Base-by-base conservation (phyloP, 805 yeast genomes). In the Schwanniomyces yamadae region DNA sequence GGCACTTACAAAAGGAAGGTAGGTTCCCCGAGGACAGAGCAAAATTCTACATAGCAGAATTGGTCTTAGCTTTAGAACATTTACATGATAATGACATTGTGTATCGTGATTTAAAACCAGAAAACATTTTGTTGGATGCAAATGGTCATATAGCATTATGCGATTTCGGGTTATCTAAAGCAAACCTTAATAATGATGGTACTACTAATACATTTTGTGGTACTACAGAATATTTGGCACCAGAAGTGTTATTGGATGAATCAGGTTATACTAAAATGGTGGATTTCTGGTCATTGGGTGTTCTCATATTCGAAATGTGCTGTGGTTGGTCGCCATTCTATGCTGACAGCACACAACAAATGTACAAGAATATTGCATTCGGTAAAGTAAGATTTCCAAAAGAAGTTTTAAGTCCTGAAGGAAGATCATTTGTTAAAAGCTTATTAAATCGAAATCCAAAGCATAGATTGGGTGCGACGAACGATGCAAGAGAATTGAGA, bases 271-370 rank as follows among this genome's bases (percentile, higher is more conserved):
- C 98, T 24, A 89, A 90, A 63, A 91, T 93, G 98, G 99, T 93
- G 42, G 99, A 93, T 61, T 93, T 93, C 53, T 93, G 99, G 99
- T 90, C 98, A 2, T 69, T 93, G 40, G 99, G 99, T 41, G 99
- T 93, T 17, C 70, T 93, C 40, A 89, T 93, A 30, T 93, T 93
- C 63, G 99, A 93, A 67, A 93, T 93, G 99, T 90, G 98, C 63
- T 93, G 98, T 67, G 99, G 99, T 34, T 93, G 98, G 99, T 85
- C 96, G 4, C 99, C 99, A 37, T 93, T 93, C 61, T 93, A 88
- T 55, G 99, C 98, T 18, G 97, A 91, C 45, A 91, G 88, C 61
- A 89, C 95, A 33, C 98, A 93, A 68, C 96, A 93, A 63, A 93
- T 93, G 99, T 93, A 93, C 67, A 93, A 91, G 68, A 93, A 93